Evolutionary conservation across 306 rosid genomes (phyloP).

Genomic region (Elaeagnus macrophylla): DNA sequence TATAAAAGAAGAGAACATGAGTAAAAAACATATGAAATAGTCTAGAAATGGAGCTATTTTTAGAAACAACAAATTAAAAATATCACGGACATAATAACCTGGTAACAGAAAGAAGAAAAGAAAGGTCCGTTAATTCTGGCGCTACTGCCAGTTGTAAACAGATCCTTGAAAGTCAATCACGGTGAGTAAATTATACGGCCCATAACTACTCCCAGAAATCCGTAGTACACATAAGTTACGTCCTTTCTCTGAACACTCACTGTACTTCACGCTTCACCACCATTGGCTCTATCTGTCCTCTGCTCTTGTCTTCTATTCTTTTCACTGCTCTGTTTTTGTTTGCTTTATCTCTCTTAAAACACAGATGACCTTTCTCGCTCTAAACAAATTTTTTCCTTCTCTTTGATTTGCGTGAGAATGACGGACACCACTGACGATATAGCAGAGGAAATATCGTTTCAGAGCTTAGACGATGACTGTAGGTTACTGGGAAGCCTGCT

Average conservation of each 20-base stretch:
- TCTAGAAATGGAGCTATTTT: too few relatives aligned
- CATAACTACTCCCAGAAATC: not conserved
- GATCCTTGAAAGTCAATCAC: not conserved
- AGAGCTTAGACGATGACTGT: slow-evolving; percentile 83
- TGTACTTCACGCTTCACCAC: not conserved
- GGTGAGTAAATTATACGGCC: slow-evolving; percentile 3
- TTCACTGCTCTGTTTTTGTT: not conserved
- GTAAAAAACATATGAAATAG: too few relatives aligned
- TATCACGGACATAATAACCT: too few relatives aligned
- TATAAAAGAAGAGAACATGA: too few relatives aligned
- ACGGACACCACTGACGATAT: slow-evolving; percentile 89
- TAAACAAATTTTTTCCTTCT: not conserved
- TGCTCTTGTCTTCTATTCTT: too few relatives aligned
- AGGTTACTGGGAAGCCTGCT: slow-evolving; percentile 70
- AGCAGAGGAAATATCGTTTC: slow-evolving; percentile 89
- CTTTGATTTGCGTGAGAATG: slow-evolving; percentile 26
- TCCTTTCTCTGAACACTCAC: not conserved
- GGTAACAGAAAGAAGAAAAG: not conserved
- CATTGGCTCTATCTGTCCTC: not conserved
- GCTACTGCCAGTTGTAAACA: slow-evolving; percentile 30
- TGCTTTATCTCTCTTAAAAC: not conserved
- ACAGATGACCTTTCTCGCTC: not conserved
- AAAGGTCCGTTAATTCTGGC: slow-evolving; percentile 13
- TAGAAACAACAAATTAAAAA: too few relatives aligned
- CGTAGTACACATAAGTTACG: not conserved